Base-by-base conservation (phyloP, 768 basidiomycete species). In the Mrakia frigida region DNA sequence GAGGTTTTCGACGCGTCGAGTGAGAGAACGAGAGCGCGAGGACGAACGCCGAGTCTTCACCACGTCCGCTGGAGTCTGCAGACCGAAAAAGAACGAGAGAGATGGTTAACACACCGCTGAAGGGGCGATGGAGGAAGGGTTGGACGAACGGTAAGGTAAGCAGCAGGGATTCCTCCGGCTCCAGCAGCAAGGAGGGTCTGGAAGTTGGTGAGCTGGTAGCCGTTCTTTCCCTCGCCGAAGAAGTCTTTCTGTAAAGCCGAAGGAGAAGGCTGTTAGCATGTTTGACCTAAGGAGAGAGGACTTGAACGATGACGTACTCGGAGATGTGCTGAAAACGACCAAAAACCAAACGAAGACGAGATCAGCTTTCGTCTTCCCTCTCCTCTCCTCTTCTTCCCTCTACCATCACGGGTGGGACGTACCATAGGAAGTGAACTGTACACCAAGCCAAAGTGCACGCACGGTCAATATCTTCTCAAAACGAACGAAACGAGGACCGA, bases 191-290 rank as follows among this genome's bases (percentile, higher is more conserved):
- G 84, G 56, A 99, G 86, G 67, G 94, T 92, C 85, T 99, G 96
- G 50, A 92, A 82, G 85, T 98, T 97, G 23, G 90, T 90, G 52
- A 99, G 86, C 79, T 91, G 89, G 84, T 98, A 98, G 76, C 94
- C 94, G 80, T 97, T 92, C 84, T 93, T 91, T 9, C 97, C 97
- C 82, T 99, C 97, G 72, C 91, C 88, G 87, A 98, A 99, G 35
- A 98, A 79, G 83, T 99, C 96, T 83, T 89, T 91, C 87, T 97
- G 93, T 81, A 93, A 79, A 75, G 74, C 75, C 72, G 43, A 41
- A 7, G 70, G 50, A 25, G 16, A 3, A 33, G 28, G 33, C 16
- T n/a, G 46, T 52, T 31, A 67, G 6, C n/a, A 37, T 28, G 16
- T 63, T 7, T 53, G 21, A 14, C 18, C 6, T 9, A 25, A 25